Conservation (phyloP, 306 rosid genomes). For the Oemleria cerasiformis region DNA sequence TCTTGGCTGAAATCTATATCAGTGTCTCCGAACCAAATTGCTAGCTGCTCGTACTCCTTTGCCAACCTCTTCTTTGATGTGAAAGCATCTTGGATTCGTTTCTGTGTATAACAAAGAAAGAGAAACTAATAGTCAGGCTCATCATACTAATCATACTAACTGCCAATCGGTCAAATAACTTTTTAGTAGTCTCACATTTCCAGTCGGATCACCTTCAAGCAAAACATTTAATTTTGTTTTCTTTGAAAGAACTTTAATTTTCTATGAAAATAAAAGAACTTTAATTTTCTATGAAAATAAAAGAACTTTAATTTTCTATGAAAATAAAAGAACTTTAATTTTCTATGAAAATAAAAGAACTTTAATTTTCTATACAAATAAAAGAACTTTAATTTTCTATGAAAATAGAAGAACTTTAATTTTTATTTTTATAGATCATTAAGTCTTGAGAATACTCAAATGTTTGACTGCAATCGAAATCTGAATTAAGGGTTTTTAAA, state of each 20-base stretch:
- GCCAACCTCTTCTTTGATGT: slow-evolving; percentile 65
- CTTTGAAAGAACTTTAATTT: neutral
- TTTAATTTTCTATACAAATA: neutral
- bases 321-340: no score
- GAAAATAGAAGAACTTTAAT: no score
- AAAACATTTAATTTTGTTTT: neutral
- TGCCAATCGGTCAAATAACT: neutral
- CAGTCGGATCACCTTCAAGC: neutral
- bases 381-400: no score
- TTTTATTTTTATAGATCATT: neutral
- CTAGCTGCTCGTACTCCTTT: slow-evolving; percentile 82
- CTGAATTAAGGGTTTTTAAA: neutral
- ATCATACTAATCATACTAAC: neutral
- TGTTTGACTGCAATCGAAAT: neutral
- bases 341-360: no score
- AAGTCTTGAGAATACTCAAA: neutral
- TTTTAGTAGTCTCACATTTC: slow-evolving; percentile 8
- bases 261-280: no score
- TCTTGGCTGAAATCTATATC: slow-evolving; percentile 39
- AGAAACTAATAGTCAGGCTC: neutral
- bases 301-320: no score
- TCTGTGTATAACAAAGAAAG: slow-evolving; percentile 29
- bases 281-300: no score
- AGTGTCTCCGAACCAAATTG: slow-evolving; percentile 77
- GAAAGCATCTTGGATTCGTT: slow-evolving; percentile 70